Evolutionary conservation across 768 basidiomycete genomes (phyloP).

Genomic region (Russula earlei): DNA sequence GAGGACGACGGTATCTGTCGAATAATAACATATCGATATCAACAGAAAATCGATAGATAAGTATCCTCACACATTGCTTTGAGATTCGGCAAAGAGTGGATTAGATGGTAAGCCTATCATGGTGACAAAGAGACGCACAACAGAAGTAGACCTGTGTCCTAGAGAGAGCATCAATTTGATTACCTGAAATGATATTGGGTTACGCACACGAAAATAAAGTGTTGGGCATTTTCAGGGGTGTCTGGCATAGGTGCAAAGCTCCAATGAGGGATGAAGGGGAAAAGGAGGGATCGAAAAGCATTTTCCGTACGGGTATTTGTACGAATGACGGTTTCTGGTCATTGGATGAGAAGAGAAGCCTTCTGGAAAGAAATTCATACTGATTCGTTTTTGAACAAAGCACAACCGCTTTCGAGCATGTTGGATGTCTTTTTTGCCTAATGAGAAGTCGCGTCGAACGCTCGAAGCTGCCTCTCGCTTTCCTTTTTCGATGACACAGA

Average conservation of each 20-base stretch:
- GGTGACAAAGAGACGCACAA: constrained; percentile 42
- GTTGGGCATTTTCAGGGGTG: constrained; percentile 48
- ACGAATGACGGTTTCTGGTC: not conserved
- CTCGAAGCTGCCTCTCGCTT: not conserved
- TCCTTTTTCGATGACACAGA: constrained; percentile 5
- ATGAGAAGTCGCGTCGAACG: constrained; percentile 4
- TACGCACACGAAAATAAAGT: constrained; percentile 66
- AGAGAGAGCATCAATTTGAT: not conserved
- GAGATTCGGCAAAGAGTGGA: constrained; percentile 22
- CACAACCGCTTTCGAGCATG: not conserved
- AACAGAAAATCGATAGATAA: not conserved
- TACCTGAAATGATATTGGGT: not conserved
- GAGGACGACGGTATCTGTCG: constrained; percentile 63
- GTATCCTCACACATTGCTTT: constrained; percentile 47
- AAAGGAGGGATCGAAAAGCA: not conserved
- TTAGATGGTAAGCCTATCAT: constrained; percentile 22
- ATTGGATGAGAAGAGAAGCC: not conserved
- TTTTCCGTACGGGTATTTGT: constrained; percentile 9
- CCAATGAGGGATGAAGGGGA: not conserved
- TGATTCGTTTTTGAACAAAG: not conserved
- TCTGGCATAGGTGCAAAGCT: constrained; percentile 30
- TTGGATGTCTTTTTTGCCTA: not conserved
- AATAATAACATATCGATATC: not conserved
- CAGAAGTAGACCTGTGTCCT: constrained; percentile 75
- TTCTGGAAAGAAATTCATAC: constrained; percentile 1